Conservation (phyloP, 1,284 basidiomycete species). For the Ceratobasidium sp. region DNA sequence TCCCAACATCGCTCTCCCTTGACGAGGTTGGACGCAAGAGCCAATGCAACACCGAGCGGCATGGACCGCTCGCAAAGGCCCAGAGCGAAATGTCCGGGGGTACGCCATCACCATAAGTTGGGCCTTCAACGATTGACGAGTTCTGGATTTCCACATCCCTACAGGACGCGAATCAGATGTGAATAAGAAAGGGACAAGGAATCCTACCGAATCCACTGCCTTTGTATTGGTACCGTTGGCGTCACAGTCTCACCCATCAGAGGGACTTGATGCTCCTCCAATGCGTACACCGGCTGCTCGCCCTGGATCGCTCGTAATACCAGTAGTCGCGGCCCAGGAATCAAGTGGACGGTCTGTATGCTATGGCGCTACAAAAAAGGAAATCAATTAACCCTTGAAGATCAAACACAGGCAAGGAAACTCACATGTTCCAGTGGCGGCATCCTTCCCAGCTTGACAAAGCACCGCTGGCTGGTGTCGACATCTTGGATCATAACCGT, state of each 20-base stretch:
- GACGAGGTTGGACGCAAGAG: neutral
- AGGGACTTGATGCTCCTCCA: conserved; percentile 17
- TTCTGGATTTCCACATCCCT: conserved; percentile 8
- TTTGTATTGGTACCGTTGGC: conserved; percentile 1
- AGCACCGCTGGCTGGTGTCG: conserved; percentile 12
- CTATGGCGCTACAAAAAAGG: neutral
- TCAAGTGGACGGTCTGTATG: conserved; percentile 7
- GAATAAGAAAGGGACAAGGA: neutral
- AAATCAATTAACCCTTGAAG: neutral
- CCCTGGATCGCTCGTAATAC: neutral
- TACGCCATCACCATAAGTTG: conserved; percentile 1
- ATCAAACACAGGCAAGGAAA: neutral
- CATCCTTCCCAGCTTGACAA: conserved; percentile 14
- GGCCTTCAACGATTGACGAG: conserved; percentile 9
- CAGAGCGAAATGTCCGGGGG: conserved; percentile 16
- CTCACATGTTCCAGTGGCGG: neutral
- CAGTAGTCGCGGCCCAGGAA: conserved; percentile 9
- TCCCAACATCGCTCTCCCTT: neutral
- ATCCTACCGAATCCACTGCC: conserved; percentile 33
- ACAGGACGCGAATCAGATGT: neutral
- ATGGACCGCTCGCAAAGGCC: conserved; percentile 2
- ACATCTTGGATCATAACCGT: conserved; percentile 34
- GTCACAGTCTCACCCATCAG: conserved; percentile 8
- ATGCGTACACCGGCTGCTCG: conserved; percentile 1
- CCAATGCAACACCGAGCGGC: conserved; percentile 20